A percentile compares a stretch with the other conserved stretches of the same genome.
phyloP scores from a whole-genome alignment of 2,329 filamentous ascomycete species.

The Allantophomopsis cytisporea region DNA sequence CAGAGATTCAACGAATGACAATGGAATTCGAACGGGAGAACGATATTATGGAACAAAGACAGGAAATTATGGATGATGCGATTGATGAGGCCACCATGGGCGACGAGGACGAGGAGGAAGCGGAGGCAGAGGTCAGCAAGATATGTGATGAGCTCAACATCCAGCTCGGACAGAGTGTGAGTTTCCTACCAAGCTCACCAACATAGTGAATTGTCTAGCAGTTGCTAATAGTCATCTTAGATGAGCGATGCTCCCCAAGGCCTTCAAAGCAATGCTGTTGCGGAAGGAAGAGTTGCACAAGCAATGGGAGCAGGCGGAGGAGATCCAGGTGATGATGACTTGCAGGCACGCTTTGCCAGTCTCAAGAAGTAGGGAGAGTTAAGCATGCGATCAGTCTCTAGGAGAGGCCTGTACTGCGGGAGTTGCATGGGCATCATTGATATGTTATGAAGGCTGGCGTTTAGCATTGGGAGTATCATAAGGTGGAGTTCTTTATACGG shows the following conservation, averaged over 20 bases:
- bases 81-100: constrained; percentile 94
- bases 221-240: constrained; percentile 29
- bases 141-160: too few relatives aligned
- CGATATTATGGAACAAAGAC: constrained; percentile 96
- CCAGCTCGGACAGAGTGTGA: too few relatives aligned
- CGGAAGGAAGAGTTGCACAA: constrained; percentile 73
- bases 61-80: constrained; percentile 99
- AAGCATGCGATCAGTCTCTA: too few relatives aligned
- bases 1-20: constrained; percentile 85
- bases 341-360: constrained; percentile 87
- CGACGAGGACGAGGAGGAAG: constrained; percentile 82
- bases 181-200: constrained; percentile 1
- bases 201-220: constrained; percentile 2
- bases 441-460: too few relatives aligned
- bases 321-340: constrained; percentile 65
- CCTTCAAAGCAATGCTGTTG: constrained; percentile 57
- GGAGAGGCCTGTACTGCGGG: too few relatives aligned
- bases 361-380: constrained; percentile 23
- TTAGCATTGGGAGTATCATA: too few relatives aligned
- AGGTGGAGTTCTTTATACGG: too few relatives aligned
- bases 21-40: constrained; percentile 99
- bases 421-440: too few relatives aligned
- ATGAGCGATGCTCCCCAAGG: constrained; percentile 85
- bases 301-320: constrained; percentile 61
- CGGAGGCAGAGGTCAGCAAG: constrained; percentile 59